Base-by-base conservation (phyloP, 1,284 basidiomycete genomes). In the Malassezia yamatoensis region DNA sequence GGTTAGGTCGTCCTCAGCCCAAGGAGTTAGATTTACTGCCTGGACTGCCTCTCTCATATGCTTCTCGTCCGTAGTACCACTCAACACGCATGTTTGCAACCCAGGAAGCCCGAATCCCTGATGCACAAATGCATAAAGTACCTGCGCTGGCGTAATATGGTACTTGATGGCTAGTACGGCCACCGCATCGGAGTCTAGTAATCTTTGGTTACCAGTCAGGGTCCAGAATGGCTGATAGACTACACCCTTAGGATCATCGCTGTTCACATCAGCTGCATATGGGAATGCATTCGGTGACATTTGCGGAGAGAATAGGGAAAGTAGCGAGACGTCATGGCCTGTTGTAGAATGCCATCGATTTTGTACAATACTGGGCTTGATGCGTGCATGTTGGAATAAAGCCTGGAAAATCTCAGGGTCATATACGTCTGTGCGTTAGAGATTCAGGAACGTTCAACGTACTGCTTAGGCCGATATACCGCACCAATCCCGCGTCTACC, bases 221-320 rank as follows among this genome's bases (percentile, higher is more conserved):
- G 57, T 62, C 70, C 70, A 73, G 51, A 73, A 73, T 1, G 69
- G 66, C 39, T 73, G 70, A 44, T 73, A 73, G 1, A 60, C 59
- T 0, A 71, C 58, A 2, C 54, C 54, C 2, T 21, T 34, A 24
- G 58, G 53, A 13, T 18, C 32, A 3, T 53, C 41, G 2, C 34
- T 41, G 20, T 45, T 34, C 3, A 16, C 44, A 2, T 34, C 41
- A 32, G 32, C 13, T 10, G 46, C 41, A 18, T 55, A n/a, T 7
- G 64, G 54, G 35, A 70, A 59, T 41, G 64, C 57, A 52, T 73
- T 73, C 2, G 70, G 70, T 9, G 62, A 63, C 10, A 72, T 59
- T 2, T 46, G 34, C 12, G 70, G 67, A 9, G 54, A 59, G 36
- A 73, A 65, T 4, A 63, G 52, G 3, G 65, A 54, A 21, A 73